phyloP scores from a whole-genome alignment of 495 filamentous ascomycete genomes.

The Penicillium pancosmium region DNA sequence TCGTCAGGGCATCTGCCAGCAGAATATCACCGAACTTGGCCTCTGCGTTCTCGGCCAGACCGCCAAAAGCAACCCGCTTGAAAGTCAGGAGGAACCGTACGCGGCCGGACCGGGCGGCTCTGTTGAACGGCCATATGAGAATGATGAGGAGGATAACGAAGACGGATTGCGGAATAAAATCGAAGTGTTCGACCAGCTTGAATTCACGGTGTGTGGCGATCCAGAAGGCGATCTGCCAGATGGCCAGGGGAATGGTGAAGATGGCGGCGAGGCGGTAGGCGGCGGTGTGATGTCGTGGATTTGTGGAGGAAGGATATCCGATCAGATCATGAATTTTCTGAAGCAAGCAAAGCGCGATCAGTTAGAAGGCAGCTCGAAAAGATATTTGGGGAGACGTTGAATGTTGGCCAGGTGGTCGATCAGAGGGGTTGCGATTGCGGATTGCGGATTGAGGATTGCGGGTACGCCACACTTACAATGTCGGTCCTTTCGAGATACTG shows the following conservation, averaged over 20 bases:
- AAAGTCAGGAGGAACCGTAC: slow-evolving; percentile 71
- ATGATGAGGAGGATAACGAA: slow-evolving; percentile 68
- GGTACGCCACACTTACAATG: slow-evolving; percentile 57
- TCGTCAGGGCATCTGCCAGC: slow-evolving; percentile 92
- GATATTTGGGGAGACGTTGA: not conserved
- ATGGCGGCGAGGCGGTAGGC: slow-evolving; percentile 80
- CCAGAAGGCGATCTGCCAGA: slow-evolving; percentile 84
- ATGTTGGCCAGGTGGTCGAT: not conserved
- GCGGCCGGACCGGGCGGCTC: slow-evolving; percentile 71
- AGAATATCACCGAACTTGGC: slow-evolving; percentile 94
- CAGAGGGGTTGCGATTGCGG: slow-evolving; percentile 7
- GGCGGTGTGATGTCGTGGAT: slow-evolving; percentile 73
- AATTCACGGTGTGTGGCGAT: slow-evolving; percentile 68
- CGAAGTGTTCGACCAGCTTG: slow-evolving; percentile 68
- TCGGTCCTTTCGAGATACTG: slow-evolving; percentile 73
- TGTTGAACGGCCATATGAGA: slow-evolving; percentile 73
- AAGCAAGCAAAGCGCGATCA: slow-evolving; percentile 4
- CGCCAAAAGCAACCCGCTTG: slow-evolving; percentile 73
- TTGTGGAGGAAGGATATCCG: slow-evolving; percentile 69
- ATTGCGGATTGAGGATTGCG: too few species aligned
- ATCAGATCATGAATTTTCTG: slow-evolving; percentile 80
- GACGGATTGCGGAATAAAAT: slow-evolving; percentile 80
- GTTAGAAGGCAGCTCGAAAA: not conserved
- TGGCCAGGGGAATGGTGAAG: slow-evolving; percentile 66
- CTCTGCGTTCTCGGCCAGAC: slow-evolving; percentile 76